These are phyloP conservation scores for Teunomyces pallodes DNA, from an alignment of 805 yeast genomes.

Conservation along the genomic window DNA sequence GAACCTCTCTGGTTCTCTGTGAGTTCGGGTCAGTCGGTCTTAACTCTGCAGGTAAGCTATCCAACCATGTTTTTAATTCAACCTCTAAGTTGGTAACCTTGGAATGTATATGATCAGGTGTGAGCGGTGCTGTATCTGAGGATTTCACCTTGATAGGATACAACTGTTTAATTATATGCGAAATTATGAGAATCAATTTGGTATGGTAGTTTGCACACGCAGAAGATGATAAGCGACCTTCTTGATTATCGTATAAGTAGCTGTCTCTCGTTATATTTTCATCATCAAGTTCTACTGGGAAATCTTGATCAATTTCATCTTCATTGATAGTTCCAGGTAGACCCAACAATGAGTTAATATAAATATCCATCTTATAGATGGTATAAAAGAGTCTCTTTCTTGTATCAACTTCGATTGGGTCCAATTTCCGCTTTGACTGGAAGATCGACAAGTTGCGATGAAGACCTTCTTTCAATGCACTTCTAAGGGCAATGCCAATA, in stretches of 20 bases:
- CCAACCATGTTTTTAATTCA: conserved; percentile 70
- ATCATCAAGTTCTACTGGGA: conserved; percentile 83
- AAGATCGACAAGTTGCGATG: conserved; percentile 63
- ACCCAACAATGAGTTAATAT: conserved; percentile 83
- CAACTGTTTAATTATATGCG: conserved; percentile 65
- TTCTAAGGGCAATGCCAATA: conserved; percentile 81
- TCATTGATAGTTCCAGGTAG: conserved; percentile 74
- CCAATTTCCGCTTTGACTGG: conserved; percentile 49
- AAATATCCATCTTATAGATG: conserved; percentile 85
- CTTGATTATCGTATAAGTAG: conserved; percentile 45
- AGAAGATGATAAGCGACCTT: conserved; percentile 60
- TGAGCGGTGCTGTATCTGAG: conserved; percentile 11
- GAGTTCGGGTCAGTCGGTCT: conserved; percentile 64
- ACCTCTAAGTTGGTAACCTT: conserved; percentile 62
- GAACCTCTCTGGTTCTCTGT: conserved; percentile 22
- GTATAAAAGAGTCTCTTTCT: conserved; percentile 87
- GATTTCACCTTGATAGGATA: conserved; percentile 64
- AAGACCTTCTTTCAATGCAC: conserved; percentile 78
- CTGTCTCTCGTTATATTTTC: conserved; percentile 75
- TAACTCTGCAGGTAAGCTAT: conserved; percentile 65
- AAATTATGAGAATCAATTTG: conserved; percentile 63
- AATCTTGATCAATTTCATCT: conserved; percentile 82
- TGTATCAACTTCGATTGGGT: conserved; percentile 79
- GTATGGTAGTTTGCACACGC: conserved; percentile 88
- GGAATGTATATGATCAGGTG: conserved; percentile 38